Base-by-base conservation (phyloP, 345 rosid species). In the Zanthoxylum bungeanum region DNA sequence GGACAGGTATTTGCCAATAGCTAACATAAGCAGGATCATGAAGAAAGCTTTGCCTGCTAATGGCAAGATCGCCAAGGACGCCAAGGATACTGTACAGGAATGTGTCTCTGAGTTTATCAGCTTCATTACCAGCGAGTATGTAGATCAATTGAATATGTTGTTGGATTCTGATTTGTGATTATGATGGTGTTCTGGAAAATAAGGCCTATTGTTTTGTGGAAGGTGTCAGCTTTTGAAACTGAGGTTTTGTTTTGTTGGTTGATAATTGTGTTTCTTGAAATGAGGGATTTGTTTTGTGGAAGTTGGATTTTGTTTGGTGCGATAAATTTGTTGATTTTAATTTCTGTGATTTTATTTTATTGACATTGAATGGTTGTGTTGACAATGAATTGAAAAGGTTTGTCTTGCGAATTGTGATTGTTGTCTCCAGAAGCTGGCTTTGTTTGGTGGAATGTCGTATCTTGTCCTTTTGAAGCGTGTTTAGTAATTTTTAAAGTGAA, bases 51-150 rank as follows among this genome's bases (percentile, higher is more conserved):
- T 33, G 36, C 36, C 36, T 2, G 36, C 36, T 2, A 33, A 33
- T 4, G 36, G 3, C 3, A 33, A 33, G 36, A 33, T 33, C 2
- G 2, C 36, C 3, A 33, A 33, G 36, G 36, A 33, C 3, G 36
- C 36, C 3, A 33, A 33, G 36, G 36, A 33, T 2, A 33, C 36
- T 2, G 36, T 33, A 4, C 36, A 33, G 36, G 36, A 33, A 4
- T 33, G 36, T 4, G 36, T 33, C 3, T 33, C 36, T 2, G 36
- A 33, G 36, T 33, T 33, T 4, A 33, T 33, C 36, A 33, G 36
- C 36, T 33, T 33, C 36, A 33, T 33, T 2, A 33, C 36, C 2
- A 4, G 36, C 2, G 36, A 33, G 36, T 87, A 79, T 67, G 73
- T 21, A 14, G 11, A 44, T 14, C 39, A 56, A 25, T 31, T 49